A percentile compares a stretch with the other conserved stretches of the same genome.
Conservation (phyloP, 225 moss, liverwort and hornwort genomes). For the Polytrichum formosum region DNA sequence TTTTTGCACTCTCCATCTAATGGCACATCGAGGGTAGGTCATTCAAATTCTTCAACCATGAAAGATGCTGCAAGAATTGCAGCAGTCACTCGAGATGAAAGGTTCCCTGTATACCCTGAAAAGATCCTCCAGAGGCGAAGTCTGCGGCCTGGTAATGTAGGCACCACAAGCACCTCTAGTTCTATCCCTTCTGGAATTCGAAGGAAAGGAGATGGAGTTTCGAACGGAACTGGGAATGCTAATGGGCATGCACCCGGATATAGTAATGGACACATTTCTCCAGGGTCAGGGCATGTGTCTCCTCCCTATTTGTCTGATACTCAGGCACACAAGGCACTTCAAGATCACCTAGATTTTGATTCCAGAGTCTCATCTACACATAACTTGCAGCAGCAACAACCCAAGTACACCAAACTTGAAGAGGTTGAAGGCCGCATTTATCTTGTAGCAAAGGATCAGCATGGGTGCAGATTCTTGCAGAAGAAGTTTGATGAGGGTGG, state of each 20-base stretch:
- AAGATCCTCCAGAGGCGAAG: slow-evolving; percentile 35
- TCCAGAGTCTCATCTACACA: slow-evolving; percentile 23
- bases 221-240: slow-evolving; percentile 16
- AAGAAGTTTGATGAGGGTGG: slow-evolving; percentile 72
- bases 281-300: slow-evolving; percentile 16
- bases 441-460: slow-evolving; percentile 66
- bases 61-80: slow-evolving; percentile 16
- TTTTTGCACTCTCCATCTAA: slow-evolving; percentile 38
- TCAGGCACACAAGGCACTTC: slow-evolving; percentile 22
- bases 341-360: slow-evolving; percentile 36
- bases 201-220: slow-evolving; percentile 7
- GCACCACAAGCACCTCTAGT: slow-evolving; percentile 3
- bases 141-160: slow-evolving; percentile 19
- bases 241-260: slow-evolving; percentile 12
- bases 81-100: slow-evolving; percentile 32
- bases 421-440: slow-evolving; percentile 65
- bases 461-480: slow-evolving; percentile 65
- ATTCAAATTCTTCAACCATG: slow-evolving; percentile 13
- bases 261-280: slow-evolving; percentile 8
- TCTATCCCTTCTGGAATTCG: slow-evolving; percentile 8
- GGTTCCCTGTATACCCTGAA: slow-evolving; percentile 24
- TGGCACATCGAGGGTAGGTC: neutral
- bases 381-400: slow-evolving; percentile 41
- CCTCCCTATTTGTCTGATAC: neutral
- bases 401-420: slow-evolving; percentile 61